Conservation (phyloP, 768 basidiomycete species). For the Pleurotus platypus region DNA sequence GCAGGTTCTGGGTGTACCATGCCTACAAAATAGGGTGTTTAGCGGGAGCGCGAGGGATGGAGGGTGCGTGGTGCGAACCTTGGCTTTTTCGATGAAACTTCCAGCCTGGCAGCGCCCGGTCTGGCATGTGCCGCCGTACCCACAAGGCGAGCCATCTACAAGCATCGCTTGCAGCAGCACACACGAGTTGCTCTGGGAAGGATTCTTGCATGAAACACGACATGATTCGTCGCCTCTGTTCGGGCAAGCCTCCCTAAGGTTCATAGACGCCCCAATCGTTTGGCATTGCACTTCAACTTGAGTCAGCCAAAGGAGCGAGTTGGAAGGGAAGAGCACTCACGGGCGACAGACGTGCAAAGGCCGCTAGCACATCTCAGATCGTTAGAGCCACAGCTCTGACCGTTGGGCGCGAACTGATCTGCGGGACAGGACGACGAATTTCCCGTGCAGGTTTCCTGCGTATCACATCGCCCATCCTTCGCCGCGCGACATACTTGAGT, state of each 20-base stretch:
- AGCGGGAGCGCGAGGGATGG: constrained; percentile 7
- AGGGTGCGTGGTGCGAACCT: constrained; percentile 33
- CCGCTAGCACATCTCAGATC: constrained; percentile 76
- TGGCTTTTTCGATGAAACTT: constrained; percentile 54
- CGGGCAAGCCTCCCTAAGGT: constrained; percentile 63
- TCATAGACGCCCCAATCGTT: constrained; percentile 67
- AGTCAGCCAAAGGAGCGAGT: constrained; percentile 1
- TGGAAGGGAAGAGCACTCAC: constrained; percentile 35
- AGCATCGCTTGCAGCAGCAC: constrained; percentile 66
- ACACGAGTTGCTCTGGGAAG: constrained; percentile 55
- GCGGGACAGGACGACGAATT: constrained; percentile 68
- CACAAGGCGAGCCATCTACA: constrained; percentile 82
- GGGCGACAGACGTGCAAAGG: constrained; percentile 67
- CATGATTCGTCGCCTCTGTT: constrained; percentile 62
- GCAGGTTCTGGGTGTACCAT: constrained; percentile 74
- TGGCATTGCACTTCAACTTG: constrained; percentile 64
- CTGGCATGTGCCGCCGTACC: constrained; percentile 69
- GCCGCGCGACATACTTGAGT: constrained; percentile 70
- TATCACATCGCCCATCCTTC: constrained; percentile 66
- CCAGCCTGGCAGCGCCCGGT: constrained; percentile 61
- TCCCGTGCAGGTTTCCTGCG: constrained; percentile 72
- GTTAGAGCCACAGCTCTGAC: constrained; percentile 60
- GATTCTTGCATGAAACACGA: constrained; percentile 79
- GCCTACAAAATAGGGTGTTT: constrained; percentile 35
- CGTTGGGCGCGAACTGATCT: constrained; percentile 61